These are phyloP conservation scores for Kodamaea derodonti DNA, from an alignment of 1,139 yeast species.

Conservation along the genomic window DNA sequence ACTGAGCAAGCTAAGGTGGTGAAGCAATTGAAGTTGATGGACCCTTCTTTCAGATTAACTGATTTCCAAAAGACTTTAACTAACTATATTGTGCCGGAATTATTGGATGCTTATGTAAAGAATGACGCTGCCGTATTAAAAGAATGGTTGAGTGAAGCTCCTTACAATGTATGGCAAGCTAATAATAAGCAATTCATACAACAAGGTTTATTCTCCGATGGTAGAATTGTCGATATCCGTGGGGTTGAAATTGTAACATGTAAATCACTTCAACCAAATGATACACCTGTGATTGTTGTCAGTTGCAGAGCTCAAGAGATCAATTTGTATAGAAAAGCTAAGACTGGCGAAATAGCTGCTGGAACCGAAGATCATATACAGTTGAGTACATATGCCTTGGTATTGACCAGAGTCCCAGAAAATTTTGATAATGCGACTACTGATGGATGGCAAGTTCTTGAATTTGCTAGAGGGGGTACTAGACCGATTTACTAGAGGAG, in stretches of 20 bases:
- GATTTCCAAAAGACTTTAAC: slow-evolving; percentile 81
- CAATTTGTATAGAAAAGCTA: slow-evolving; percentile 80
- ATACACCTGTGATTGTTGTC: slow-evolving; percentile 88
- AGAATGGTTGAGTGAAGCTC: slow-evolving; percentile 95
- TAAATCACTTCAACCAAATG: slow-evolving; percentile 85
- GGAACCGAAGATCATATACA: slow-evolving; percentile 94
- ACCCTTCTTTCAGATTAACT: slow-evolving; percentile 80
- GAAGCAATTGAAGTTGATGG: slow-evolving; percentile 82
- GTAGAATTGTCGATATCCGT: slow-evolving; percentile 88
- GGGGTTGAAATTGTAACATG: slow-evolving; percentile 92
- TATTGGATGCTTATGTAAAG: slow-evolving; percentile 90
- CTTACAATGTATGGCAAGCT: slow-evolving; percentile 91
- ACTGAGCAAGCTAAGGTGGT: slow-evolving; percentile 93
- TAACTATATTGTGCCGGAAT: slow-evolving; percentile 91
- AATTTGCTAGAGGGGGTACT: slow-evolving; percentile 92
- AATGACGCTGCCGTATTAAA: slow-evolving; percentile 84
- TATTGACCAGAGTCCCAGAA: slow-evolving; percentile 87
- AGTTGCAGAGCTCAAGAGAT: slow-evolving; percentile 97
- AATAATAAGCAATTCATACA: slow-evolving; percentile 90
- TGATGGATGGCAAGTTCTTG: slow-evolving; percentile 96
- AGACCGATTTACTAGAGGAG: slow-evolving; percentile 67
- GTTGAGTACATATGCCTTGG: slow-evolving; percentile 94
- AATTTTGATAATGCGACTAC: slow-evolving; percentile 87
- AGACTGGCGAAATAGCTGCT: slow-evolving; percentile 93
- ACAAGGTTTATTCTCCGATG: slow-evolving; percentile 89